Percentiles rank a stretch among this genome's conserved stretches.
Evolutionary conservation across 2,329 filamentous ascomycete species (phyloP).

Genomic region (Nothophoma quercina): DNA sequence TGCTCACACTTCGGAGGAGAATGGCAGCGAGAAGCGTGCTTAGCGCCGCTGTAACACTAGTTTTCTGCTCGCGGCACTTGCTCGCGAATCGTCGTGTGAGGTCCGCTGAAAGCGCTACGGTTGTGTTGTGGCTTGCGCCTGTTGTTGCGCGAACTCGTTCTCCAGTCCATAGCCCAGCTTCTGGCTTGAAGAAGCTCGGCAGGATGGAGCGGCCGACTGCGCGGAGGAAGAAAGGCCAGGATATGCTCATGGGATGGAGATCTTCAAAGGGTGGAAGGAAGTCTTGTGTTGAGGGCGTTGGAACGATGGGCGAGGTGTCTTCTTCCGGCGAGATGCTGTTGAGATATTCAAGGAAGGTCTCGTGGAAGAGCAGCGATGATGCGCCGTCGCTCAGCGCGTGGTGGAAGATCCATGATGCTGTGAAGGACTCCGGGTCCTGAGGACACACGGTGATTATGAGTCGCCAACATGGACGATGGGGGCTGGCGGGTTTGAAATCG

Average conservation of each 20-base stretch:
- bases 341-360: constrained; percentile 51
- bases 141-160: too few species aligned
- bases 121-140: constrained; percentile 31
- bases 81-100: constrained; percentile 41
- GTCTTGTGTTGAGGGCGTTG: constrained; percentile 21
- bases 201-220: constrained; percentile 46
- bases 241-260: constrained; percentile 51
- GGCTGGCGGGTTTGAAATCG: constrained; percentile 43
- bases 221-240: constrained; percentile 45
- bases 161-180: too few species aligned
- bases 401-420: constrained; percentile 57
- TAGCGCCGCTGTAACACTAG: constrained; percentile 53
- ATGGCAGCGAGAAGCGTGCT: constrained; percentile 51
- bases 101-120: constrained; percentile 42
- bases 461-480: constrained; percentile 56
- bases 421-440: constrained; percentile 42
- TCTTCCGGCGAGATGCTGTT: not conserved
- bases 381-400: constrained; percentile 58
- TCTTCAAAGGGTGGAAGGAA: constrained; percentile 53
- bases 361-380: constrained; percentile 57
- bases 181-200: too few species aligned
- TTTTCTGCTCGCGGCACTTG: constrained; percentile 47
- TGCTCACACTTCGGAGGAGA: constrained; percentile 44
- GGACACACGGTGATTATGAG: constrained; percentile 42
- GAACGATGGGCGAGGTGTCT: constrained; percentile 17